Percentiles rank a stretch among this genome's conserved stretches.
phyloP scores from a whole-genome alignment of 768 basidiomycete genomes.

The Leccinum broughii region DNA sequence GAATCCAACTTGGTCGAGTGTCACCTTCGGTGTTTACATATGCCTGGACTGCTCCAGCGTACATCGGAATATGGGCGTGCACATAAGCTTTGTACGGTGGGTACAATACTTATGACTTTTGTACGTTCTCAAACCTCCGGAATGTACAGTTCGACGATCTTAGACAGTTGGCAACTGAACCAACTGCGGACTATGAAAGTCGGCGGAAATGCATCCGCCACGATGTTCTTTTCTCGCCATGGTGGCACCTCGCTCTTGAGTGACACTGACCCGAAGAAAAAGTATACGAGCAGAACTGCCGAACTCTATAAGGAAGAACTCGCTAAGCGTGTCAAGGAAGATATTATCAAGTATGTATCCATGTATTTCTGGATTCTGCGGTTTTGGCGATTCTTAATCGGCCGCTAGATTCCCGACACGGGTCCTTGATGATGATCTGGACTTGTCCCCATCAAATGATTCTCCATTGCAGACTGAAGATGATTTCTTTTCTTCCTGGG shows the following conservation, averaged over 20 bases:
- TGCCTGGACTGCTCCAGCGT: conserved; percentile 95
- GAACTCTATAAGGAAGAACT: conserved; percentile 94
- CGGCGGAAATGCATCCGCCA: conserved; percentile 85
- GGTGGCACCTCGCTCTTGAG: conserved; percentile 70
- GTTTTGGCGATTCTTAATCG: neutral
- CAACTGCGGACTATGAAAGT: conserved; percentile 97
- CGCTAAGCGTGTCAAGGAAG: conserved; percentile 74
- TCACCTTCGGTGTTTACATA: conserved; percentile 96
- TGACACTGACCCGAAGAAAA: conserved; percentile 81
- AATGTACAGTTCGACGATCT: conserved; percentile 81
- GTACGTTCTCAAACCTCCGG: conserved; percentile 18
- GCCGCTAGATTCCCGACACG: conserved; percentile 67
- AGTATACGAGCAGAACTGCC: conserved; percentile 82
- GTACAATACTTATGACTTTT: conserved; percentile 23
- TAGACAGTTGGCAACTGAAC: conserved; percentile 88
- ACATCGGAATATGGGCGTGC: conserved; percentile 97
- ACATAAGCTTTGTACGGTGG: conserved; percentile 95
- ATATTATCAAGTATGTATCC: conserved; percentile 56
- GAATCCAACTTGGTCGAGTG: conserved; percentile 97
- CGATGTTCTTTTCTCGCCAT: conserved; percentile 88
- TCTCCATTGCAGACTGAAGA: conserved; percentile 61
- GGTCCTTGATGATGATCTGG: conserved; percentile 82
- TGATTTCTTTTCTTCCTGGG: conserved; percentile 98
- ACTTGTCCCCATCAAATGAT: conserved; percentile 41
- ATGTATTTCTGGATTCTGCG: neutral